phyloP scores from a whole-genome alignment of 495 filamentous ascomycete genomes.

The Cudoniella acicularis region DNA sequence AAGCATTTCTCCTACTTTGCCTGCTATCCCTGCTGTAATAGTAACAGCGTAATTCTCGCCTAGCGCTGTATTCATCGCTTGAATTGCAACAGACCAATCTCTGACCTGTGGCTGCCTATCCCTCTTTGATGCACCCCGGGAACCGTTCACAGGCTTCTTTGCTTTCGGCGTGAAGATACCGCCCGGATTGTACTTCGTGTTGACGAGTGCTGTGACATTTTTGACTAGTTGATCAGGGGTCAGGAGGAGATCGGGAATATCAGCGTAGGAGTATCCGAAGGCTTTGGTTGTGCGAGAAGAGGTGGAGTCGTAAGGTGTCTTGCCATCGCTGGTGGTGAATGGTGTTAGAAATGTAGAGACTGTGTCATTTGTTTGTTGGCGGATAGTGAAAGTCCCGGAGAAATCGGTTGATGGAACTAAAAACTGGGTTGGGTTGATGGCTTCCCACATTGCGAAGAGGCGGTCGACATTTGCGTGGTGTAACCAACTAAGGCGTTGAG shows the following conservation, averaged over 20 bases:
- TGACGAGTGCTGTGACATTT: slow-evolving; percentile 36
- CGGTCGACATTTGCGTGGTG: slow-evolving; percentile 60
- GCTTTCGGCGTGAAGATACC: not conserved
- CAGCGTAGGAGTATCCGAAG: slow-evolving; percentile 32
- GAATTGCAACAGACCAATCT: slow-evolving; percentile 61
- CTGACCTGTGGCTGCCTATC: slow-evolving; percentile 9
- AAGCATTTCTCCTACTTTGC: not conserved
- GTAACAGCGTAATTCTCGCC: not conserved
- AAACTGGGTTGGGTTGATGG: slow-evolving; percentile 33
- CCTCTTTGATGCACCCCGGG: not conserved
- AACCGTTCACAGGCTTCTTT: too few relatives aligned
- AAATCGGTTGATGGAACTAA: not conserved
- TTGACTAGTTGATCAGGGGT: slow-evolving; percentile 22
- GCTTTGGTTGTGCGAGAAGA: slow-evolving; percentile 17
- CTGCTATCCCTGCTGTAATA: too few relatives aligned
- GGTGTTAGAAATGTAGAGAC: not conserved
- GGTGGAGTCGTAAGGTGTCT: slow-evolving; percentile 18
- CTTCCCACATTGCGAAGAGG: slow-evolving; percentile 56
- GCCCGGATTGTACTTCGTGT: slow-evolving; percentile 47
- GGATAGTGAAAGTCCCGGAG: not conserved
- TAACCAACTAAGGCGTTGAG: slow-evolving; percentile 38
- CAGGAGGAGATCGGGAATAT: slow-evolving; percentile 20
- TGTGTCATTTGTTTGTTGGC: not conserved
- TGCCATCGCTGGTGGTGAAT: not conserved
- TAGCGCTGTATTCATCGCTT: not conserved